phyloP scores from a whole-genome alignment of 345 rosid genomes.

The Eucalyptus camaldulensis region DNA sequence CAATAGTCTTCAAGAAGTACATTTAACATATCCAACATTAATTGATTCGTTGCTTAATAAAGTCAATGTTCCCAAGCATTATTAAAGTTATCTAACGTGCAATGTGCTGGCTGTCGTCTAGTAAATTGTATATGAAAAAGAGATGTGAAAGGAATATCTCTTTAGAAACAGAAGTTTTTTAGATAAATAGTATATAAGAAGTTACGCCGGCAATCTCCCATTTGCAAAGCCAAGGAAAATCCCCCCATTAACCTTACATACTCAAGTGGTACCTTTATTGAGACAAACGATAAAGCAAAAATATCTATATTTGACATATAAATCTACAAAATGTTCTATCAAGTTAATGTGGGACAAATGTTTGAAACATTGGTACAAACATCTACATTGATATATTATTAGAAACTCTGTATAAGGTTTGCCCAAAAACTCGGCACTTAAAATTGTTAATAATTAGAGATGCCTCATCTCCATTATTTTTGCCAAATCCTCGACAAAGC shows the following conservation, averaged over 20 bases:
- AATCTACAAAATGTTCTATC: background rate
- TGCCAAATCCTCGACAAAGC: background rate
- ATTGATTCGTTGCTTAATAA: background rate
- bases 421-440: too few relatives aligned
- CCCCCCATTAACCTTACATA: too few relatives aligned
- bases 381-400: too few relatives aligned
- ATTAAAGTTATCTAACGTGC: background rate
- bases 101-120: background rate
- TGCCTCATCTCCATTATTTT: background rate
- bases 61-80: background rate
- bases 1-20: background rate
- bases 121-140: background rate
- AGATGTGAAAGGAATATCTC: background rate
- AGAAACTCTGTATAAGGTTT: too few relatives aligned
- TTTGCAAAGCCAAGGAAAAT: too few relatives aligned
- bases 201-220: too few relatives aligned
- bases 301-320: background rate
- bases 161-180: too few relatives aligned
- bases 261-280: background rate
- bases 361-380: background rate
- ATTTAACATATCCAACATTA: background rate
- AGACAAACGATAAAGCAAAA: background rate
- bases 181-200: too few relatives aligned
- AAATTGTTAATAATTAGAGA: background rate
- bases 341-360: background rate